These are phyloP conservation scores for Fusarium mangiferae DNA, from an alignment of 2,329 filamentous ascomycete species.

Conservation along the genomic window DNA sequence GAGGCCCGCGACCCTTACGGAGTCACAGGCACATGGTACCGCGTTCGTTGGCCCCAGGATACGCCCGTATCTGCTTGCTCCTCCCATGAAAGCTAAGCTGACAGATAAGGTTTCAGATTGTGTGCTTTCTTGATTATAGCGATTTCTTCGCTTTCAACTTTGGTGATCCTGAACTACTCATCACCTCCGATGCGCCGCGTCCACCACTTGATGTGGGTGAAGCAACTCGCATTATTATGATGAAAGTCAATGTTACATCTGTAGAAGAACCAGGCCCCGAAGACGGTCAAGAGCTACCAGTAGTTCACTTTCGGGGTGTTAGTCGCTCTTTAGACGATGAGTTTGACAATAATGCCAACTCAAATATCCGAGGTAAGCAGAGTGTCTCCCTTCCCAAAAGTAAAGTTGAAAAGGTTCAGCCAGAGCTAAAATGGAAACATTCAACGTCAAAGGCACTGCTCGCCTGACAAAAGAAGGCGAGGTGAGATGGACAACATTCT, in stretches of 20 bases:
- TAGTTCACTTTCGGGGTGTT: constrained; percentile 75
- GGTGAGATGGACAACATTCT: constrained; percentile 78
- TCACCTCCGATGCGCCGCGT: constrained; percentile 57
- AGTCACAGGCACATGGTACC: constrained; percentile 76
- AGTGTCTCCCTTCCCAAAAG: no score
- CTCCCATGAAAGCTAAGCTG: not conserved
- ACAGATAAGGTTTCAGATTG: constrained; percentile 47
- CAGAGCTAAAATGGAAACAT: constrained; percentile 36
- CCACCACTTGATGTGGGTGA: constrained; percentile 69
- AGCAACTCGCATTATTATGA: constrained; percentile 75
- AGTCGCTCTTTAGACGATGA: constrained; percentile 70
- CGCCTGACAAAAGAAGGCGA: constrained; percentile 75
- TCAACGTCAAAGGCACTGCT: constrained; percentile 63
- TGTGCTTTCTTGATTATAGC: constrained; percentile 71
- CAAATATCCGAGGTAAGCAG: constrained; percentile 68
- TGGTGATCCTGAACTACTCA: constrained; percentile 52
- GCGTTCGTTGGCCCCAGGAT: constrained; percentile 56
- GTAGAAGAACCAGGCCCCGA: constrained; percentile 68
- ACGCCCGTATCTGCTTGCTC: not conserved
- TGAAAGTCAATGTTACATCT: constrained; percentile 71
- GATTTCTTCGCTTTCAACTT: constrained; percentile 82
- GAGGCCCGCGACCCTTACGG: constrained; percentile 74
- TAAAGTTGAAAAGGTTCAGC: not conserved
- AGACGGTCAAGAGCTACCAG: constrained; percentile 67
- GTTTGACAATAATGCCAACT: constrained; percentile 76